Evolutionary conservation across 768 basidiomycete species (phyloP).

Genomic region (Pleurotus tuoliensis): DNA sequence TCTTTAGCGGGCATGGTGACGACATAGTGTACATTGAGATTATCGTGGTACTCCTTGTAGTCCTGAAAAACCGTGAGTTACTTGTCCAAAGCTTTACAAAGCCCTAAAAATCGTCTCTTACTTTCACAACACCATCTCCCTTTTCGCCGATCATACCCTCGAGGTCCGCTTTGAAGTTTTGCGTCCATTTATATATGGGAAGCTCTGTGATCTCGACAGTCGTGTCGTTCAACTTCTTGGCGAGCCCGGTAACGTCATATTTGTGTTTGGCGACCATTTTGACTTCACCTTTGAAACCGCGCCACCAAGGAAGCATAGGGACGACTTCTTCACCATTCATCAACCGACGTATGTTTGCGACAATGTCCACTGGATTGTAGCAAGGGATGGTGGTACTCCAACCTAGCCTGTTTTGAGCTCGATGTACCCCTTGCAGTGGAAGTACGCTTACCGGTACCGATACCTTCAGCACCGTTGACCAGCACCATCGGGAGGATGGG

Average conservation of each 20-base stretch:
- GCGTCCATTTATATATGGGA: constrained; percentile 94
- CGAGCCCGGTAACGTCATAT: constrained; percentile 75
- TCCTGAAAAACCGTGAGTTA: constrained; percentile 50
- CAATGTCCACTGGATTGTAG: constrained; percentile 90
- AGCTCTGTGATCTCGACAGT: constrained; percentile 94
- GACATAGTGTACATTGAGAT: constrained; percentile 85
- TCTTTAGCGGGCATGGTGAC: constrained; percentile 77
- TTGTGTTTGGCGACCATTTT: constrained; percentile 80
- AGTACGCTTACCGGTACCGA: constrained; percentile 78
- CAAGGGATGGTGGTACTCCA: constrained; percentile 94
- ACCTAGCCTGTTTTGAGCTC: constrained; percentile 39
- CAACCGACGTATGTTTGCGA: constrained; percentile 78
- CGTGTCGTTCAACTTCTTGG: constrained; percentile 75
- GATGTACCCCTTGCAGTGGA: background rate
- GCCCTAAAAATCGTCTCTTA: constrained; percentile 16
- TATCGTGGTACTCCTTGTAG: constrained; percentile 96
- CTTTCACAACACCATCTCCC: constrained; percentile 74
- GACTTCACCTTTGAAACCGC: constrained; percentile 89
- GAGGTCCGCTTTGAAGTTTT: constrained; percentile 86
- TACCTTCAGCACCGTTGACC: constrained; percentile 94
- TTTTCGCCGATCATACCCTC: constrained; percentile 90
- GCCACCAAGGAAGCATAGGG: constrained; percentile 95
- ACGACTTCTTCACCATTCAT: constrained; percentile 83
- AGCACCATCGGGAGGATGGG: constrained; percentile 86
- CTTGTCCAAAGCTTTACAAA: background rate